Percentiles rank a stretch among this genome's conserved stretches.
These are phyloP conservation scores for Sporobolus alterniflorus DNA, from an alignment of 202 grass and related monocot genomes.

Conservation along the genomic window DNA sequence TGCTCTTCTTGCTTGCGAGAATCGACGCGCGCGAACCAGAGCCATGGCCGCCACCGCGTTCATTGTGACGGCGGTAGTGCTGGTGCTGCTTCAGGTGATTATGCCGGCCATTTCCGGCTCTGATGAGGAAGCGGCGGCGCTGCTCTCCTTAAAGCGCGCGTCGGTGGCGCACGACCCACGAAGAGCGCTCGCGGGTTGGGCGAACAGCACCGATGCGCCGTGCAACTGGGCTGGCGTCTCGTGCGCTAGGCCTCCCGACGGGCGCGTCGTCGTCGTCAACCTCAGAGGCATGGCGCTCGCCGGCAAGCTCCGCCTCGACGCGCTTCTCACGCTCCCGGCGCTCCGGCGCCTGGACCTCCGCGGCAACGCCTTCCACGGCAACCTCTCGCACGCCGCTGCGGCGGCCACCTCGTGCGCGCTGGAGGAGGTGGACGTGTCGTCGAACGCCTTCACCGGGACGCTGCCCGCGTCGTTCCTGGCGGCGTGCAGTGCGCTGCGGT, in stretches of 20 bases:
- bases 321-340: slow-evolving; percentile 55
- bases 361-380: slow-evolving; percentile 91
- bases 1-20: background rate
- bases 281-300: slow-evolving; percentile 75
- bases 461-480: slow-evolving; percentile 66
- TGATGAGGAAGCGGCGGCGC: slow-evolving; percentile 61
- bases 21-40: slow-evolving; percentile 1
- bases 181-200: slow-evolving; percentile 57
- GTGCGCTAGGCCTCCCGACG: slow-evolving; percentile 41
- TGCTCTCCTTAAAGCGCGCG: slow-evolving; percentile 69
- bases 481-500: slow-evolving; percentile 50
- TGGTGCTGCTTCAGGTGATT: slow-evolving; percentile 9
- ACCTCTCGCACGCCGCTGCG: slow-evolving; percentile 60
- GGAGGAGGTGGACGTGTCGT: slow-evolving; percentile 66
- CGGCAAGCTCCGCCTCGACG: slow-evolving; percentile 65
- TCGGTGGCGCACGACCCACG: slow-evolving; percentile 62
- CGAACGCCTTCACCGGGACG: slow-evolving; percentile 78
- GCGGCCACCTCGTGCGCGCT: slow-evolving; percentile 63
- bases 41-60: slow-evolving; percentile 38
- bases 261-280: slow-evolving; percentile 56
- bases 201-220: slow-evolving; percentile 32
- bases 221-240: slow-evolving; percentile 73
- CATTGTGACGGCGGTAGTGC: slow-evolving; percentile 17
- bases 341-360: slow-evolving; percentile 58
- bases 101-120: slow-evolving; percentile 37